Base-by-base conservation (phyloP, 2,329 filamentous ascomycete species). In the Grosmannia clavigera region DNA sequence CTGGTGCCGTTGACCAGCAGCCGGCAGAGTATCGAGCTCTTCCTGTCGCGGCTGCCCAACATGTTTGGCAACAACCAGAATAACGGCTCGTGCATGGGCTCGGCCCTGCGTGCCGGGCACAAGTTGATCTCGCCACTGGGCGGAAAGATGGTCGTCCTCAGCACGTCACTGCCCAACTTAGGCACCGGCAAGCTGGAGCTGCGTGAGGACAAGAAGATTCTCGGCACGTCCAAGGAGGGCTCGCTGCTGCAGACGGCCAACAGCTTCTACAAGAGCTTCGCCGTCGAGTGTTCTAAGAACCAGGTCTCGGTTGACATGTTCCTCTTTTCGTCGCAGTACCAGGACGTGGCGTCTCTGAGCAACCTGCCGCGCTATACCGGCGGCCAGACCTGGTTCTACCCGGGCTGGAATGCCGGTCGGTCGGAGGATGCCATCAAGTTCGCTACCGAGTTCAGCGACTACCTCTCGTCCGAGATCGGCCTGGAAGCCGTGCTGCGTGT, bases 221-320 rank as follows among this genome's bases (percentile, higher is more conserved):
- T 99, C 29, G 94, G 94, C 43, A 99, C 94, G 1, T 91, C 87
- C 65, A 96, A 96, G 73, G 94, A 99, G 72, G 90, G 83, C 65
- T 79, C 81, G 63, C 80, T 99, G 38, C 77, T 99, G 58, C 92
- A 97, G 72, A 96, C 94, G 0, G 88, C 84, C 50, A 96, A 91
- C 76, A 91, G 89, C 69, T 99, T 97, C 74, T 99, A 97, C 81
- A 99, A 99, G 80, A 95, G 90, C 68, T 99, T 99, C 69, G 94
- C 94, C 0, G 94, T 99, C 3, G 94, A 99, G 71, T 99, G 94
- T 74, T 96, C 92, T 46, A 99, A 99, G 78, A 95, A 95, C 66
- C 94, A 99, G 73, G 94, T 99, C 33, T 97, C 92, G 0, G 91
- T 99, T 66, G 92, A 96, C 72, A 96, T 96, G 92, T 96, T 96